Percentiles rank a stretch among this genome's conserved stretches.
Evolutionary conservation across 2,329 filamentous ascomycete species (phyloP).

Genomic region (Cladosporium sp.): DNA sequence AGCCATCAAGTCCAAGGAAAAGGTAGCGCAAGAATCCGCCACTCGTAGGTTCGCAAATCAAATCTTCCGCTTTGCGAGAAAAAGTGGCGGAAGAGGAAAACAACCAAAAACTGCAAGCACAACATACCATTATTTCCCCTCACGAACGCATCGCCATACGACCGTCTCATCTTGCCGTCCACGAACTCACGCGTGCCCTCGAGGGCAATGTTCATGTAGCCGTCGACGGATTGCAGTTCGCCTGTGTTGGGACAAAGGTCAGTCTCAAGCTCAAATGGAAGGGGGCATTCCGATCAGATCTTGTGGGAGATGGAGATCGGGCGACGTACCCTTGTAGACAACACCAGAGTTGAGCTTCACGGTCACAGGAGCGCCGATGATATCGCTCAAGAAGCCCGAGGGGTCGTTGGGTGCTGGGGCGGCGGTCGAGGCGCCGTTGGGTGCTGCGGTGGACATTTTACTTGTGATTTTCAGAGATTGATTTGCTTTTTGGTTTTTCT

Average conservation of each 20-base stretch:
- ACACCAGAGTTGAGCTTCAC: conserved; percentile 99
- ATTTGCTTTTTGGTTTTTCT: neutral
- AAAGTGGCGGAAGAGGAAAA: neutral
- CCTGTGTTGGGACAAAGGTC: too few relatives aligned
- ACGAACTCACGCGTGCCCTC: conserved; percentile 94
- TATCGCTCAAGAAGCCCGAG: conserved; percentile 86
- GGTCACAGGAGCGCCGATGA: conserved; percentile 89
- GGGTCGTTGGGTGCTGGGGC: conserved; percentile 80
- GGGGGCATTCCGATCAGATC: too few relatives aligned
- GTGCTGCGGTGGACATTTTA: conserved; percentile 52
- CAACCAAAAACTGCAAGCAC: neutral
- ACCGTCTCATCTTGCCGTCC: conserved; percentile 74
- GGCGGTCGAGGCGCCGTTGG: conserved; percentile 5
- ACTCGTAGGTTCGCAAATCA: too few relatives aligned
- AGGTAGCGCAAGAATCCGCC: neutral
- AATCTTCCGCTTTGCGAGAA: too few relatives aligned
- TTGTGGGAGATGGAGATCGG: too few relatives aligned
- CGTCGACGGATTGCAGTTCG: conserved; percentile 93
- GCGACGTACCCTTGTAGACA: conserved; percentile 78
- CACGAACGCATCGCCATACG: conserved; percentile 92
- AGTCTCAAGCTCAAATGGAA: neutral
- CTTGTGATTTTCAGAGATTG: neutral
- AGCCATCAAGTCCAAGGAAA: neutral
- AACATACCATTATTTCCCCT: conserved; percentile 87
- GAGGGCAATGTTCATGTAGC: conserved; percentile 99